Percentiles rank a stretch among this genome's conserved stretches.
These are phyloP conservation scores for Colletotrichum sp. DNA, from an alignment of 2,329 filamentous ascomycete species.

Conservation along the genomic window DNA sequence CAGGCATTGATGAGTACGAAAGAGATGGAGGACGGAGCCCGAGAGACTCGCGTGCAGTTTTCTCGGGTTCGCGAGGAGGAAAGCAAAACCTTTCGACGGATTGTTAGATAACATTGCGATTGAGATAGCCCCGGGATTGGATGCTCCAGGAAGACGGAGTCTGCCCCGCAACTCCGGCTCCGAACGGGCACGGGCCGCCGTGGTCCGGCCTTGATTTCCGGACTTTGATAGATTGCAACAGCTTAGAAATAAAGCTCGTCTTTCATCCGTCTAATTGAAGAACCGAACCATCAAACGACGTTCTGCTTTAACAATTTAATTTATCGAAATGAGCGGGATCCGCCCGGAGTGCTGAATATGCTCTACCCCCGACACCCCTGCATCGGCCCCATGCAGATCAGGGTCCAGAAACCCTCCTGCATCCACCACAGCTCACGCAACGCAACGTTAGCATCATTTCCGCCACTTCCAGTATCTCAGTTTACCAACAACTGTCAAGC, in stretches of 20 bases:
- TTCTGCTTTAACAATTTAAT: too few relatives aligned
- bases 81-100: background rate
- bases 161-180: too few relatives aligned
- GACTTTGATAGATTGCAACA: too few relatives aligned
- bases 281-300: too few relatives aligned
- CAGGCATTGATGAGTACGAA: background rate
- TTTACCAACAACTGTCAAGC: background rate
- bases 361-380: background rate
- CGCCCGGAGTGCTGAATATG: background rate
- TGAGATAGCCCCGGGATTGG: too few relatives aligned
- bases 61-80: background rate
- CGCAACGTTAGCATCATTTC: background rate
- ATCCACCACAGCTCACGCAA: background rate
- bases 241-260: too few relatives aligned
- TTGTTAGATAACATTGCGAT: background rate
- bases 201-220: too few relatives aligned
- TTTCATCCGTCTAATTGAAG: too few relatives aligned
- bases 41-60: background rate
- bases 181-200: too few relatives aligned
- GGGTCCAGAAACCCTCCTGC: background rate
- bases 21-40: background rate
- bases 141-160: too few relatives aligned
- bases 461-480: rapidly evolving
- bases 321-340: too few relatives aligned
- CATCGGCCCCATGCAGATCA: background rate